A percentile compares a stretch with the other conserved stretches of the same genome.
phyloP scores from a whole-genome alignment of 768 basidiomycete genomes.

The Lenzites betulinus region DNA sequence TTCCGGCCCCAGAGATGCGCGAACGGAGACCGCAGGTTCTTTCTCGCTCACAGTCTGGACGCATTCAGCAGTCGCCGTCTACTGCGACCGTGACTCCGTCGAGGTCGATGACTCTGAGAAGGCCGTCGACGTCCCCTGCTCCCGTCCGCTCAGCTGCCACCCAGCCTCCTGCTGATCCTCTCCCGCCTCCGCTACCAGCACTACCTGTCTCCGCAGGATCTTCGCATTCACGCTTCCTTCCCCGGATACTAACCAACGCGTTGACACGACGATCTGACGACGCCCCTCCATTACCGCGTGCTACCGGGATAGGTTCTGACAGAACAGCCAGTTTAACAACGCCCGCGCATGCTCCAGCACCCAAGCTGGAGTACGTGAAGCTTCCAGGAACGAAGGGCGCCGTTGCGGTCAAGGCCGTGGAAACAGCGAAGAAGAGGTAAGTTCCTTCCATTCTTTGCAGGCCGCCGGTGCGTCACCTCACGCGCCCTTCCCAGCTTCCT shows the following conservation, averaged over 20 bases:
- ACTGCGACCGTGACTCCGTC: constrained; percentile 14
- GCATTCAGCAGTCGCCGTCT: constrained; percentile 15
- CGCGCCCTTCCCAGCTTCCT: constrained; percentile 60
- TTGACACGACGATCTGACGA: constrained; percentile 66
- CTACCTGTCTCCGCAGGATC: constrained; percentile 36
- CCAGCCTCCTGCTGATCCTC: constrained; percentile 19
- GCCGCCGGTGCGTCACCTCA: not conserved
- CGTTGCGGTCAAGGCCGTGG: constrained; percentile 80
- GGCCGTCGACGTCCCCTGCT: constrained; percentile 41
- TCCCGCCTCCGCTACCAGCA: constrained; percentile 34
- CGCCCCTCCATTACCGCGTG: constrained; percentile 40
- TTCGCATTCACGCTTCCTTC: constrained; percentile 62
- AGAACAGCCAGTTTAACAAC: constrained; percentile 32
- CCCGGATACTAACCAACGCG: constrained; percentile 68
- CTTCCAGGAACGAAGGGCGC: constrained; percentile 89
- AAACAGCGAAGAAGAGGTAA: constrained; percentile 87
- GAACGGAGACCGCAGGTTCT: constrained; percentile 19
- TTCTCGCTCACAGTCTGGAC: constrained; percentile 26
- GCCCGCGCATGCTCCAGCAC: constrained; percentile 62
- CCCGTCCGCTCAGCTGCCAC: constrained; percentile 13
- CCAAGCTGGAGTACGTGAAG: constrained; percentile 90
- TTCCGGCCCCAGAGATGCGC: constrained; percentile 17
- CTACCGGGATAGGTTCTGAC: constrained; percentile 42
- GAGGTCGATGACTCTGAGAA: constrained; percentile 13
- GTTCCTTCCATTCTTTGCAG: constrained; percentile 9